These are phyloP conservation scores for Pyrenula massariospora DNA, from an alignment of 495 filamentous ascomycete genomes.

Conservation along the genomic window DNA sequence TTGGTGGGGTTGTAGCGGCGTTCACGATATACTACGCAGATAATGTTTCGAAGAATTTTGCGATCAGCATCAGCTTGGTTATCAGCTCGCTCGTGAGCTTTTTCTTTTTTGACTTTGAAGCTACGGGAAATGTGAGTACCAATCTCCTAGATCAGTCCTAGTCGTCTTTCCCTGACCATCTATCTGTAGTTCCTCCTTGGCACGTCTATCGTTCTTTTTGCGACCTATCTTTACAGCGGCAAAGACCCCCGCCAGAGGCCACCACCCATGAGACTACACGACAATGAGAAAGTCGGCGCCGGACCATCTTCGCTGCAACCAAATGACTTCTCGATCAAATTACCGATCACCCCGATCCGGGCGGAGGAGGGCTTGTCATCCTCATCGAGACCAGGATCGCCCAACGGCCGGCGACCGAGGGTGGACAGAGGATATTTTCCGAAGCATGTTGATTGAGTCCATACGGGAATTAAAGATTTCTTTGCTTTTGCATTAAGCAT, in stretches of 20 bases:
- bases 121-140: slow-evolving; percentile 57
- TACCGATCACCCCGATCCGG: slow-evolving; percentile 37
- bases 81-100: slow-evolving; percentile 75
- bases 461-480: not conserved
- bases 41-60: slow-evolving; percentile 84
- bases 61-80: slow-evolving; percentile 80
- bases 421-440: slow-evolving; percentile 16
- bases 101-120: slow-evolving; percentile 68
- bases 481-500: not conserved
- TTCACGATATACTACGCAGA: slow-evolving; percentile 80
- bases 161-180: no score
- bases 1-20: slow-evolving; percentile 71
- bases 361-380: slow-evolving; percentile 38
- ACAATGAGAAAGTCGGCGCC: slow-evolving; percentile 61
- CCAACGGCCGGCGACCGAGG: slow-evolving; percentile 10
- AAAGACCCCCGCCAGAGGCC: slow-evolving; percentile 32
- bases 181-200: slow-evolving; percentile 67
- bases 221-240: slow-evolving; percentile 75
- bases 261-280: slow-evolving; percentile 62
- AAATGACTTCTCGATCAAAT: slow-evolving; percentile 40
- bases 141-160: slow-evolving; percentile 1
- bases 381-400: slow-evolving; percentile 57
- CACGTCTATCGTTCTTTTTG: slow-evolving; percentile 59
- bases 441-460: slow-evolving; percentile 11
- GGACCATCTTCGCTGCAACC: slow-evolving; percentile 24